Evolutionary conservation across 441 rosid species (phyloP).

Genomic region (Eugenia klotzschiana): DNA sequence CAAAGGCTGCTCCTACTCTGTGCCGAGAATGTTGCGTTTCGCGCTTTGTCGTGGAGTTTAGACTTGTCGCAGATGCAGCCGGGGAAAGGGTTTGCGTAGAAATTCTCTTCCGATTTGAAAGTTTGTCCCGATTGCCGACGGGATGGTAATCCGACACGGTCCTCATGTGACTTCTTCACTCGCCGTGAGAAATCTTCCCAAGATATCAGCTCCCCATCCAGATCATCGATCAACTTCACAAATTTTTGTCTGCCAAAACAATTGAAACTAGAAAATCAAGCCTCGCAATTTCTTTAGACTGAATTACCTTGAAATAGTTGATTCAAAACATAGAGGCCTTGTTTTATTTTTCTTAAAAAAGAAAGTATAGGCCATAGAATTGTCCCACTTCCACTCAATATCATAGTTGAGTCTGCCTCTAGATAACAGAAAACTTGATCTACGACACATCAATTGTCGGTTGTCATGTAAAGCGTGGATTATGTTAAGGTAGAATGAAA

Average conservation of each 20-base stretch:
- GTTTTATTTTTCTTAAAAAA: not conserved
- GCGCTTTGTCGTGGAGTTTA: not conserved
- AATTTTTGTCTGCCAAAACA: not conserved
- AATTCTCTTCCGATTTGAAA: constrained; percentile 36
- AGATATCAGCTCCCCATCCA: not conserved
- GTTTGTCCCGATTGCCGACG: constrained; percentile 19
- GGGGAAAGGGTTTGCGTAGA: constrained; percentile 68
- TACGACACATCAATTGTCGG: not conserved
- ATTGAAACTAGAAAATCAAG: not conserved
- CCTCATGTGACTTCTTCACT: not conserved
- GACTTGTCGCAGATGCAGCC: constrained; percentile 49
- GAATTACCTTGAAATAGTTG: no score
- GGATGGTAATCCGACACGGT: not conserved
- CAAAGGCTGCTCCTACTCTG: not conserved
- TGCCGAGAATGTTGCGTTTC: not conserved
- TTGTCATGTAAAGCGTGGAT: not conserved
- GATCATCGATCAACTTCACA: not conserved
- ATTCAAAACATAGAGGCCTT: not conserved
- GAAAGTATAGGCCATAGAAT: not conserved
- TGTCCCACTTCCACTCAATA: not conserved
- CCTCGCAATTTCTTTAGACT: not conserved
- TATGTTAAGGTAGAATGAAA: not conserved
- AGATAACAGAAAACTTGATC: not conserved
- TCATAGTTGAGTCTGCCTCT: not conserved
- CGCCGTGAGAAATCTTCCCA: not conserved